phyloP scores from a whole-genome alignment of 495 filamentous ascomycete genomes.

The Tetracladium marchalianum region DNA sequence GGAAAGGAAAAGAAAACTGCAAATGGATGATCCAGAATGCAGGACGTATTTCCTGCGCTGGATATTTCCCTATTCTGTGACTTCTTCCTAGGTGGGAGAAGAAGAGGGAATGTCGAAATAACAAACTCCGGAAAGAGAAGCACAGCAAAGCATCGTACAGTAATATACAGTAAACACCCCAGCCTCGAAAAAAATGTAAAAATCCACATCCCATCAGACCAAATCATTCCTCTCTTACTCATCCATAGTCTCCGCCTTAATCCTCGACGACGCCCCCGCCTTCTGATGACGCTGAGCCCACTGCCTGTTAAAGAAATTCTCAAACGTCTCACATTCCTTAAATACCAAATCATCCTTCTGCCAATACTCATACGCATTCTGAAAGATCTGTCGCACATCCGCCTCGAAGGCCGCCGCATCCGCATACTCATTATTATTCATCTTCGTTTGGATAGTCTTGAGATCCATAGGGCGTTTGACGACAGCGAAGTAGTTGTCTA shows the following conservation, averaged over 20 bases:
- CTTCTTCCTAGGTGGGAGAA: no score
- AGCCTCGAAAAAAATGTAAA: no score
- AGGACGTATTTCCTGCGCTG: no score
- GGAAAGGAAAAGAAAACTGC: no score
- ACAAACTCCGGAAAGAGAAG: no score
- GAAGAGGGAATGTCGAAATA: no score
- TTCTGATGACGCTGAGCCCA: conserved; percentile 67
- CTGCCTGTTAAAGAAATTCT: conserved; percentile 66
- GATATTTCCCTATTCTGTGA: no score
- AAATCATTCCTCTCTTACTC: no score
- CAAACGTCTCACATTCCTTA: conserved; percentile 55
- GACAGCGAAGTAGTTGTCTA: conserved; percentile 85
- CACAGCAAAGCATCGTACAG: no score
- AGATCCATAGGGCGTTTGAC: conserved; percentile 98
- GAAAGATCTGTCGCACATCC: conserved; percentile 76
- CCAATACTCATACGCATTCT: conserved; percentile 90
- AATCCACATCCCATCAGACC: no score
- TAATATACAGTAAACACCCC: no score
- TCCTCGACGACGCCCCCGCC: conserved; percentile 37
- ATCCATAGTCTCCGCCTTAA: conserved; percentile 18
- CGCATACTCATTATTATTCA: conserved; percentile 70
- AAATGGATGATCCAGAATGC: no score
- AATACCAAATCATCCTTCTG: conserved; percentile 63
- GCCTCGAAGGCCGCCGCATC: conserved; percentile 74
- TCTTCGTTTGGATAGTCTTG: conserved; percentile 61